Evolutionary conservation across 345 rosid species (phyloP), one percentile per base, ranked within the genome.

Genomic region (Gossypium rotundifolium): DNA sequence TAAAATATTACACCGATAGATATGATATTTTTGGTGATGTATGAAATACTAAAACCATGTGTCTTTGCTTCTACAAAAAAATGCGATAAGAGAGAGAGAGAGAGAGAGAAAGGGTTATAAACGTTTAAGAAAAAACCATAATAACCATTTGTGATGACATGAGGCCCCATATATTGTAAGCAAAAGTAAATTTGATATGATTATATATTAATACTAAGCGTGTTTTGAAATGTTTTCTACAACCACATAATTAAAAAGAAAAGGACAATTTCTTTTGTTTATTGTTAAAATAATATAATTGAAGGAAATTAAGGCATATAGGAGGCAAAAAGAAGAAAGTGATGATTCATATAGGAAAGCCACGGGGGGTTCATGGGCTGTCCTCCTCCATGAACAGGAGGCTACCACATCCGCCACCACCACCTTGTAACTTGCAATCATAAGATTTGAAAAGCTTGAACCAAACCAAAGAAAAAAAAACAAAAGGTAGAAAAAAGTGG

Each of bases 401-500:
- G 64, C 64, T 11, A 29, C n/a, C 33, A 9, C 62, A 11, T 22
- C 33, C 70, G 40, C 67, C 25, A 25, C 62, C 70, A 46, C 67
- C 25, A 59, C 33, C 63, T 59, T 11, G 81, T 77, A 77, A 83
- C 16, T 20, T 7, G 82, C 77, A 83, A 84, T 84, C 73, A 83
- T 83, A 83, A 71, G 80, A 17, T 84, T 84, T 84, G 83, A 83
- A 84, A 54, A 81, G 81, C 61, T 72, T 65, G 14, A 75, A 59
- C 75, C 54, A 46, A 75, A 52, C 76, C 77, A 79, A 70, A 33
- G 40, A 33, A 33, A 33, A 33, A 33, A 33, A 33, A 33, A 79
- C 55, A 40, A 57, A 16, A 59, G 17, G 38, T 12, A 65, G 65
- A 57, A 40, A 60, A 14, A 16, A 2, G 45, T 17, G 38, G 17